These are phyloP conservation scores for Amphichorda felina DNA, from an alignment of 2,329 filamentous ascomycete genomes.

Conservation along the genomic window DNA sequence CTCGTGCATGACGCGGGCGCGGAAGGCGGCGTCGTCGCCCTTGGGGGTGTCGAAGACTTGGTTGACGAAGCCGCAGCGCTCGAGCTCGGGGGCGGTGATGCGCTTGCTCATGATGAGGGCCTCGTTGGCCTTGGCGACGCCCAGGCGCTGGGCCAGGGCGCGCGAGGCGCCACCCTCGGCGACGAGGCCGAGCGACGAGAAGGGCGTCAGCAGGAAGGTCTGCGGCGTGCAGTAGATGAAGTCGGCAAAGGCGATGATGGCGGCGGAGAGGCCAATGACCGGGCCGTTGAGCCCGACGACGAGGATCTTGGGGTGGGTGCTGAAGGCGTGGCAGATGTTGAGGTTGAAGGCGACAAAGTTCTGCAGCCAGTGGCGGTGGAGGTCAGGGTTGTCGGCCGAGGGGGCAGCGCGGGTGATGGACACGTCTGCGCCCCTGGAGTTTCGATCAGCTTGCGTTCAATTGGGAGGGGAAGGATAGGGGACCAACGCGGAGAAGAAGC, in stretches of 20 bases:
- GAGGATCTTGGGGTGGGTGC: constrained; percentile 88
- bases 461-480: neutral
- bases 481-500: constrained; percentile 75
- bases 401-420: constrained; percentile 35
- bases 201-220: constrained; percentile 81
- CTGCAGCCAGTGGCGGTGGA: constrained; percentile 46
- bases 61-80: constrained; percentile 74
- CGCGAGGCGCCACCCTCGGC: constrained; percentile 74
- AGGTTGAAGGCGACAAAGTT: constrained; percentile 78
- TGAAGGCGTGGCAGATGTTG: constrained; percentile 81
- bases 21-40: constrained; percentile 58
- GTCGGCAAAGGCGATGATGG: constrained; percentile 72
- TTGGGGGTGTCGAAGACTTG: constrained; percentile 54
- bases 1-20: constrained; percentile 60
- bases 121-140: constrained; percentile 76
- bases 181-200: constrained; percentile 80
- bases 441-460: too few species aligned
- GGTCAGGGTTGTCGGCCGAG: constrained; percentile 21
- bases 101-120: constrained; percentile 82
- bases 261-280: constrained; percentile 77
- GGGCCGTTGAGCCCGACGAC: constrained; percentile 87
- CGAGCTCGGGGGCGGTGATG: constrained; percentile 61
- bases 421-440: constrained; percentile 73
- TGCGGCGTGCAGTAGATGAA: constrained; percentile 82
- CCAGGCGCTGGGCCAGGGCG: constrained; percentile 70